Conservation (phyloP, 2,329 filamentous ascomycete genomes). For the Aspergillus sp. region DNA sequence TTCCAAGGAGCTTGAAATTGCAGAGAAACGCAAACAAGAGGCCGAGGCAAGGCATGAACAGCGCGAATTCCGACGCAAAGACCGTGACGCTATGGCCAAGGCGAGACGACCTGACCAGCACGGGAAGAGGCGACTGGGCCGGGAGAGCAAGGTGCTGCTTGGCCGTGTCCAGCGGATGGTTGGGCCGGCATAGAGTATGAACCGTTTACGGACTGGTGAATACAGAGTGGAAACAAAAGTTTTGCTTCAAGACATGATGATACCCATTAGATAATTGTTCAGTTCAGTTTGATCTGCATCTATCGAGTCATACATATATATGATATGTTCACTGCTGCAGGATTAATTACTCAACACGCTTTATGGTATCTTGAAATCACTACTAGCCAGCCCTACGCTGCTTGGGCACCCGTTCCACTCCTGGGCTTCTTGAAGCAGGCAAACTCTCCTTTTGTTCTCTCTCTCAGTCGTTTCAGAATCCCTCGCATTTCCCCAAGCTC, state of each 20-base stretch:
- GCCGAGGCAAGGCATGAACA: constrained; percentile 57
- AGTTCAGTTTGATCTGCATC: constrained; percentile 5
- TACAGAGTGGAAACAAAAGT: constrained; percentile 8
- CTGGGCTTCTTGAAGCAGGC: constrained; percentile 67
- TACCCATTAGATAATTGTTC: constrained; percentile 10
- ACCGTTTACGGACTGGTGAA: background rate
- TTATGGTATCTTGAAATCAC: background rate
- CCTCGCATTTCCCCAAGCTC: constrained; percentile 85
- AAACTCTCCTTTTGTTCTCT: constrained; percentile 77
- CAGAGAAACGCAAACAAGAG: constrained; percentile 49
- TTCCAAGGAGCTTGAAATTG: constrained; percentile 60
- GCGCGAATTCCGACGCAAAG: constrained; percentile 61
- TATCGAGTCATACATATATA: constrained; percentile 1
- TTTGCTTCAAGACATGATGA: constrained; percentile 13
- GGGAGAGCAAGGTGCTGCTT: constrained; percentile 68
- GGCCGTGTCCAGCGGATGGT: constrained; percentile 70
- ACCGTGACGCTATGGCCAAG: constrained; percentile 55
- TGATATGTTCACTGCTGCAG: background rate
- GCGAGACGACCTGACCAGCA: constrained; percentile 53
- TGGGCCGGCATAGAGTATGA: constrained; percentile 24
- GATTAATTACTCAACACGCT: background rate
- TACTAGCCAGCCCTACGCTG: constrained; percentile 4
- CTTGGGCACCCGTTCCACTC: constrained; percentile 18
- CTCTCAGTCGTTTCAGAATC: constrained; percentile 72
- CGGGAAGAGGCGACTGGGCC: constrained; percentile 69